phyloP scores from a whole-genome alignment of 2,329 filamentous ascomycete species.

The Neofusicoccum cordaticola region DNA sequence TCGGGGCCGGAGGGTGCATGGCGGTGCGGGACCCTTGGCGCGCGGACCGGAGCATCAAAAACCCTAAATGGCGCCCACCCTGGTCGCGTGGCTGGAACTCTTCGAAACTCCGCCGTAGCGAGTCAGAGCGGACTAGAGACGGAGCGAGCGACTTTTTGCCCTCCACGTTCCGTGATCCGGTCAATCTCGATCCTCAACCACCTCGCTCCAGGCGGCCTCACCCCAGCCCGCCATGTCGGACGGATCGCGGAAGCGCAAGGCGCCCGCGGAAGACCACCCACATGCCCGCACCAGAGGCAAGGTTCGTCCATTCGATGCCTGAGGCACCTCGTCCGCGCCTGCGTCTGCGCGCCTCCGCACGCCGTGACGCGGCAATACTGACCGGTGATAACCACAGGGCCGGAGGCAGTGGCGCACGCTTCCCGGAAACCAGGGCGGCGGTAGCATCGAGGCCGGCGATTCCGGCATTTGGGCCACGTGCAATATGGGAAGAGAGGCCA shows the following conservation, averaged over 20 bases:
- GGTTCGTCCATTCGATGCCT: conserved; percentile 11
- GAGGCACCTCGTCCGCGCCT: background rate
- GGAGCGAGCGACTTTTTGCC: background rate
- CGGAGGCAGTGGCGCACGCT: conserved; percentile 14
- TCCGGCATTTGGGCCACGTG: conserved; percentile 77
- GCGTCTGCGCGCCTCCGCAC: background rate
- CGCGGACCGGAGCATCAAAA: conserved; percentile 14
- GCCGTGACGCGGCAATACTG: background rate
- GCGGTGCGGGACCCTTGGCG: background rate
- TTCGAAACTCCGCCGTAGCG: background rate
- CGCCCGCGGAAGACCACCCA: conserved; percentile 9
- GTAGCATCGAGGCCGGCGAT: conserved; percentile 63
- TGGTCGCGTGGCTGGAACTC: background rate
- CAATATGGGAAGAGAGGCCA: conserved; percentile 67
- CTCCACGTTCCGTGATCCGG: background rate
- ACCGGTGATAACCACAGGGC: conserved; percentile 1
- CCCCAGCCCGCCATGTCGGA: conserved; percentile 12
- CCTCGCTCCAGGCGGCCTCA: background rate
- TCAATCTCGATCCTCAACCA: background rate
- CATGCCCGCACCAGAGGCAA: conserved; percentile 17
- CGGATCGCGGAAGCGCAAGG: conserved; percentile 20
- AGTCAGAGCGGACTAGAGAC: background rate
- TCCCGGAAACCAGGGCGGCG: background rate
- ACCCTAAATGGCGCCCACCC: conserved; percentile 1
- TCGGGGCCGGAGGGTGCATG: background rate